Evolutionary conservation across 768 basidiomycete genomes (phyloP).

Genomic region (Pisolithus marmoratus): DNA sequence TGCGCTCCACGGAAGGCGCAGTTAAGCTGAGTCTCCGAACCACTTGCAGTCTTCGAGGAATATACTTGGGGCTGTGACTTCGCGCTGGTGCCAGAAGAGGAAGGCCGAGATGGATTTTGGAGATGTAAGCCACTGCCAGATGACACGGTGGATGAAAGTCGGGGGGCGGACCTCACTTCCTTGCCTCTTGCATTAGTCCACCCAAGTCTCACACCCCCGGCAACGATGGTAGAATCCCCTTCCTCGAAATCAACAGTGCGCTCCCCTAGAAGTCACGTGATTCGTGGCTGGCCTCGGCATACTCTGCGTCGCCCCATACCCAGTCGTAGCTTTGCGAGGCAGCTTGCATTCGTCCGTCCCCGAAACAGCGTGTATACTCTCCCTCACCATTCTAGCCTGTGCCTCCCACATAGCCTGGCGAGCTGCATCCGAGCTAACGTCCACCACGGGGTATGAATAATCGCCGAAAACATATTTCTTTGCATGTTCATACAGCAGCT

Average conservation of each 20-base stretch:
- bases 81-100: neutral
- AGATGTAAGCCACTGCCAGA: neutral
- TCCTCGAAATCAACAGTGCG: slow-evolving; percentile 5
- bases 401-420: slow-evolving; percentile 25
- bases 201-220: slow-evolving; percentile 37
- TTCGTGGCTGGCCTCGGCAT: slow-evolving; percentile 3
- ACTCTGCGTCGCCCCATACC: slow-evolving; percentile 25
- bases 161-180: neutral
- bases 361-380: slow-evolving; percentile 13
- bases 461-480: slow-evolving; percentile 82
- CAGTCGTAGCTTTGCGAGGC: neutral
- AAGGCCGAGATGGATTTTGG: neutral
- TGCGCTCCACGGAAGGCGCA: slow-evolving; percentile 5
- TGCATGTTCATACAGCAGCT: slow-evolving; percentile 70
- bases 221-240: slow-evolving; percentile 14
- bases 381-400: slow-evolving; percentile 24
- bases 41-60: slow-evolving; percentile 5
- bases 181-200: slow-evolving; percentile 34
- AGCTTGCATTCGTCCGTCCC: neutral
- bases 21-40: slow-evolving; percentile 1
- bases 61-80: slow-evolving; percentile 8
- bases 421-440: slow-evolving; percentile 61
- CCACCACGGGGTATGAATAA: slow-evolving; percentile 85
- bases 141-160: slow-evolving; percentile 1
- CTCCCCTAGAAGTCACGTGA: slow-evolving; percentile 6